phyloP scores from a whole-genome alignment of 2,329 filamentous ascomycete genomes.

The Fusarium sarcochroum region DNA sequence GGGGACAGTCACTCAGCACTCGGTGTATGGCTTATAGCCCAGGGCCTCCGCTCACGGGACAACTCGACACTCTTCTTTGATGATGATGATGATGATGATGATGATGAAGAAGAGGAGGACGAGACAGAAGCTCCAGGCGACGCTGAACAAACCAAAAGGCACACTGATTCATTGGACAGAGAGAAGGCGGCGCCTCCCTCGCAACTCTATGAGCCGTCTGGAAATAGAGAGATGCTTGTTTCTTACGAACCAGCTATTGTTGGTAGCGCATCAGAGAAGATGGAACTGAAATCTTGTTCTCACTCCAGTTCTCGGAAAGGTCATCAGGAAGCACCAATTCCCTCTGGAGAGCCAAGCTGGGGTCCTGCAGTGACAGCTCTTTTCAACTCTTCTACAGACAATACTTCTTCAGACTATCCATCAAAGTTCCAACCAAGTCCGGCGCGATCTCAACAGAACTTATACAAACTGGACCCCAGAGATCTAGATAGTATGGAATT shows the following conservation, averaged over 20 bases:
- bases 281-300: background rate
- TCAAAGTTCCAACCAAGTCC: conserved; percentile 55
- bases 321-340: background rate
- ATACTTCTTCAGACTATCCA: conserved; percentile 53
- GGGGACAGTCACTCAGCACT: conserved; percentile 54
- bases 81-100: conserved; percentile 35
- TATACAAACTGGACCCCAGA: conserved; percentile 50
- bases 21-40: conserved; percentile 56
- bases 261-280: background rate
- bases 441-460: conserved; percentile 43
- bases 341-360: conserved; percentile 15
- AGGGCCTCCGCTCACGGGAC: conserved; percentile 50
- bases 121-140: background rate
- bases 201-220: background rate
- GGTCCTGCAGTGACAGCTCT: conserved; percentile 29
- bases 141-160: background rate
- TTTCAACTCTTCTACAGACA: conserved; percentile 39
- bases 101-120: conserved; percentile 31
- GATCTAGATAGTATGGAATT: conserved; percentile 55
- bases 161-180: background rate
- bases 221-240: background rate
- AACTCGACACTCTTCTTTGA: conserved; percentile 41
- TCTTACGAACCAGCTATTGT: background rate
- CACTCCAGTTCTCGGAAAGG: background rate
- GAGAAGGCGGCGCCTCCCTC: background rate